These are phyloP conservation scores for Brassica juncea DNA, from an alignment of 345 rosid genomes.

Conservation along the genomic window DNA sequence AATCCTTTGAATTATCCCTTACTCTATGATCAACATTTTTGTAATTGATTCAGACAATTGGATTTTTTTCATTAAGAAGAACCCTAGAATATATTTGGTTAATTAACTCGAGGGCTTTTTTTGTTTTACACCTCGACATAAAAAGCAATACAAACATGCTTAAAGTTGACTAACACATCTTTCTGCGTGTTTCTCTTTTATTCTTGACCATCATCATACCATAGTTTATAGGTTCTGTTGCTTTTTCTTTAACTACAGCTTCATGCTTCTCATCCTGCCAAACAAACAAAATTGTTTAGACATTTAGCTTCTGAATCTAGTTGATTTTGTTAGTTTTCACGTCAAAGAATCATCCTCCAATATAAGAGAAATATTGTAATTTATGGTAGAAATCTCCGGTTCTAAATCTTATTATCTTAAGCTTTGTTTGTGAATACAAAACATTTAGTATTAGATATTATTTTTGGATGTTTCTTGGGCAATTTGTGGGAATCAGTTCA, in stretches of 20 bases:
- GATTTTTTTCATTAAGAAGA: constrained; percentile 23
- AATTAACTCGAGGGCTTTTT: constrained; percentile 11
- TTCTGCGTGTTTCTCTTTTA: constrained; percentile 25
- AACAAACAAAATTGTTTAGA: background rate
- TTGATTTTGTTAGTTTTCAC: background rate
- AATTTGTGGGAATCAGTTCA: constrained; percentile 16
- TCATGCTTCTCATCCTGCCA: constrained; percentile 60
- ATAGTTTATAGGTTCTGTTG: constrained; percentile 5
- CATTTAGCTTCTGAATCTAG: background rate
- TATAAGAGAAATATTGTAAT: background rate
- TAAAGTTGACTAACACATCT: background rate
- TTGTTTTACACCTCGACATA: constrained; percentile 6
- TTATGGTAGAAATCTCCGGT: background rate
- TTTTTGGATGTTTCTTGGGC: constrained; percentile 21
- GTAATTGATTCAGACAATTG: constrained; percentile 5
- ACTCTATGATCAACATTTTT: constrained; percentile 2
- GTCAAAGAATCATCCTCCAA: background rate
- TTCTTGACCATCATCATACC: constrained; percentile 18
- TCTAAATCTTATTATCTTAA: background rate
- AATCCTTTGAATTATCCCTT: background rate
- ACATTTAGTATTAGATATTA: background rate
- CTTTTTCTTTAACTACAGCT: constrained; percentile 39
- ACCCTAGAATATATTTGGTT: constrained; percentile 25
- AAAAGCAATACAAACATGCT: constrained; percentile 13
- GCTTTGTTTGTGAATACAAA: background rate